Evolutionary conservation across 345 rosid genomes (phyloP).

Genomic region (Bruguiera sexangula): DNA sequence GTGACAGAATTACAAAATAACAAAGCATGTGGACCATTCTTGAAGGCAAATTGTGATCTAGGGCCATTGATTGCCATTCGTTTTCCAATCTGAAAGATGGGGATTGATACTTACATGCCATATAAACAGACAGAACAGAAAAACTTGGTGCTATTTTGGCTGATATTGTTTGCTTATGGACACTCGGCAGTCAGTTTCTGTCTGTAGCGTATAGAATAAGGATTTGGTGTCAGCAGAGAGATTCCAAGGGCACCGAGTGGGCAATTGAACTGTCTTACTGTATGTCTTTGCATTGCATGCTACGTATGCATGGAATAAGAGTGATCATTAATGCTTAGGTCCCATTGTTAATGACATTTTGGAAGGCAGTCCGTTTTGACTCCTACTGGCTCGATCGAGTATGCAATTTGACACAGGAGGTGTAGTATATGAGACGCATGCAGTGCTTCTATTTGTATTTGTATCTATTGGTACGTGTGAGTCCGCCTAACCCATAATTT

Average conservation of each 20-base stretch:
- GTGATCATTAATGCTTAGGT: conserved; percentile 17
- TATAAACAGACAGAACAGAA: conserved; percentile 30
- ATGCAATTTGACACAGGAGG: conserved; percentile 3
- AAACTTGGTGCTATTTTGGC: conserved; percentile 12
- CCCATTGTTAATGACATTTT: conserved; percentile 24
- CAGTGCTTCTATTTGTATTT: background rate
- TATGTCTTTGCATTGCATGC: conserved; percentile 14
- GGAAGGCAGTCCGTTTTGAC: background rate
- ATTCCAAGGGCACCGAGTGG: conserved; percentile 44
- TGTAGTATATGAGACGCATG: background rate
- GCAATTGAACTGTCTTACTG: conserved; percentile 16
- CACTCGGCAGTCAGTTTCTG: conserved; percentile 31
- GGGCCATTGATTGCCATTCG: background rate
- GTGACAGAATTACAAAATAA: conserved; percentile 7
- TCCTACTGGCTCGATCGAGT: background rate
- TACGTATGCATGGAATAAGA: conserved; percentile 28
- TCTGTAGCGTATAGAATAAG: conserved; percentile 24
- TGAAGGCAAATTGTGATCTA: background rate
- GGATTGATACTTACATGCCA: conserved; percentile 6
- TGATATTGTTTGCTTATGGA: conserved; percentile 25
- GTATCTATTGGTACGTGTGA: conserved; percentile 5
- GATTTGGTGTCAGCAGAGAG: conserved; percentile 36
- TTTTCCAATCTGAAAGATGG: background rate
- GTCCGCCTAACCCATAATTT: background rate
- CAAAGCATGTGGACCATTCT: conserved; percentile 14